Evolutionary conservation across 352 stramenopile genomes (phyloP), one percentile per base, ranked within the genome.

Genomic region (Phytophthora pistaciae): DNA sequence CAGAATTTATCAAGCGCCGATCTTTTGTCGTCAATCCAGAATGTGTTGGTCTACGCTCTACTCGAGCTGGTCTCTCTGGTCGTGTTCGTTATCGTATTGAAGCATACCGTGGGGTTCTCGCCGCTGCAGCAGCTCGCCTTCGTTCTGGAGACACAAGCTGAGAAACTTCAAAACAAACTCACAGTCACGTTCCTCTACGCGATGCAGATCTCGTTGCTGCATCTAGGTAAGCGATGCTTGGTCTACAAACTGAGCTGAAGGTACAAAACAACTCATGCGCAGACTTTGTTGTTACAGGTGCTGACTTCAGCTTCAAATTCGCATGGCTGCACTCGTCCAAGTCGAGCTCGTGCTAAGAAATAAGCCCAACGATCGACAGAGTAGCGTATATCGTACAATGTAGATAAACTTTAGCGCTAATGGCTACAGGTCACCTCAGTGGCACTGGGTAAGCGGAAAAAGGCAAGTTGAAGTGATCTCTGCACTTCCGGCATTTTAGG

Each of bases 241-340:
- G 13, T 7, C 36, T n/a, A 1, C 5, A 44, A 11, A 4, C 5
- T 5, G 36, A 16, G 36, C 13, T 33, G 36, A 44, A 44, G 36
- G 13, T 6, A 0, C 14, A 42, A 44, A 44, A 44, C 36, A 44
- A n/a, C 36, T 44, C 5, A 42, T 18, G 36, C 14, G 11, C 33
- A 42, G 16, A 44, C 7, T n/a, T 18, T 54, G 21, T 13, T 52
- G 21, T 31, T 56, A 18, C 27, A 68, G 57, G 65, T 29, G 58
- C 58, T 3, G 65, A 72, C n/a, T 71, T 72, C 50, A 72, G 65
- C 50, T 72, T 72, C 42, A 67, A 67, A n/a, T 67, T 72, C 18
- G 64, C 31, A 21, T 66, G 56, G 64, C 18, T 72, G 23, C 40
- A 49, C n/a, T 27, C 36, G n/a, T 8, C 18, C 16, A 56, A 56